Evolutionary conservation across 2,329 filamentous ascomycete genomes (phyloP), one percentile per base, ranked within the genome.

Genomic region (Colletotrichum neosansevieriae): DNA sequence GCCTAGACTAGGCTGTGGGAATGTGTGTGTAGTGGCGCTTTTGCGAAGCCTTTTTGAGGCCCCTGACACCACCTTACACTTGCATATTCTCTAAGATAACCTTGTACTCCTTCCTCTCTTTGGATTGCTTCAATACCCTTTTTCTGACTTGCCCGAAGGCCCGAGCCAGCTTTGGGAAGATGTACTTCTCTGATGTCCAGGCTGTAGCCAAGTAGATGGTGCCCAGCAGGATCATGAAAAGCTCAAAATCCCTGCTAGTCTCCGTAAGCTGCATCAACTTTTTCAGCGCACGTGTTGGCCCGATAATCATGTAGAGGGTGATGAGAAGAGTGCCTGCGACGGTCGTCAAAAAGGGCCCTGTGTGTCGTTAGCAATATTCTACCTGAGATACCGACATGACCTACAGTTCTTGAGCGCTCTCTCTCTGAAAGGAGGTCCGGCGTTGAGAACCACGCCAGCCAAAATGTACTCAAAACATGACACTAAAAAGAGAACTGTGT

Each of bases 401-500:
- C 81, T 79, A 94, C 92, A 88, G 76, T 99, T 99, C 67, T 91
- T 86, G 17, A 83, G 83, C 83, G 94, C 93, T 15, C 88, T 87
- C 74, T 96, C 92, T 61, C 96, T 87, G 81, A 97, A 99, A 0
- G 96, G 96, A 38, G 88, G 90, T 1, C 96, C 97, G n/a, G 96
- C 93, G 73, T 92, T 97, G 34, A 99, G 85, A 1, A 98, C 92
- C 44, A 98, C 86, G 4, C 93, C 96, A 0, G 94, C 92, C 21
- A 98, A 85, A 42, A 97, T 97, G 78, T 99, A 99, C 77, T 98
- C 94, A 75, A 94, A 98, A 78, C 94, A 98, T 2, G 92, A 97
- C 5, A 94, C 84, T 34, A 98, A 81, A 82, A 99, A 99, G 1
- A 99, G 83, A 0, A 92, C 90, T 0, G 95, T 97, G 75, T 99